Base-by-base conservation (phyloP, 345 rosid species). In the Fremontodendron californicum region DNA sequence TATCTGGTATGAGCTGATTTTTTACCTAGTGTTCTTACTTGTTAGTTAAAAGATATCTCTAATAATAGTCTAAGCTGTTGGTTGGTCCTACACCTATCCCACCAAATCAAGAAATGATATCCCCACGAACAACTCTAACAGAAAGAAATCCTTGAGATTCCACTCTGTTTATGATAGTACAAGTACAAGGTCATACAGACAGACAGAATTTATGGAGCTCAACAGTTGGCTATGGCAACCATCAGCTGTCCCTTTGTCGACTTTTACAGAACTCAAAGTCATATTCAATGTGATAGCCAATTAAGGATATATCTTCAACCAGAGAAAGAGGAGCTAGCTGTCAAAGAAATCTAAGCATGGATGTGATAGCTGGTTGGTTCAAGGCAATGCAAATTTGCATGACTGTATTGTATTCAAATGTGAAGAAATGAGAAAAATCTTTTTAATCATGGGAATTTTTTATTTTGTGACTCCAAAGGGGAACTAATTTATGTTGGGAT, bases 91-190 rank as follows among this genome's bases (percentile, higher is more conserved):
- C n/a, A n/a, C 73, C 73, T 23, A 45, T 68, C 37, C 48, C 37
- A 68, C 16, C 73, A 43, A 68, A 68, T 13, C 54, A 68, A 45
- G 11, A 67, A 43, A 25, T 43, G 21, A 68, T 45, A 66, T 66
- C n/a, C 35, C 9, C 4, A 5, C 6, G 10, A 42, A 43, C 52
- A 42, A 42, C 51, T 66, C 31, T 66, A 63, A 35, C 45, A 65
- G 33, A 25, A 25, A 6, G 31, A 68, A 68, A 68, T 68, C 72
- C 72, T 43, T 68, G 21, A 68, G 73, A 68, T 68, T 68, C 55
- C 73, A 43, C 39, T 68, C 73, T 69, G 74, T 69, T 16, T 69
- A 1, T 46, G 73, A 69, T 45, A 49, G 55, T 69, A 68, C 57
- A 45, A 69, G 42, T 49, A 16, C 43, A 48, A 49, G 13, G 25